A percentile compares a stretch with the other conserved stretches of the same genome.
phyloP scores from a whole-genome alignment of 176 grass and related monocot genomes.

The Tillandsia leiboldiana region DNA sequence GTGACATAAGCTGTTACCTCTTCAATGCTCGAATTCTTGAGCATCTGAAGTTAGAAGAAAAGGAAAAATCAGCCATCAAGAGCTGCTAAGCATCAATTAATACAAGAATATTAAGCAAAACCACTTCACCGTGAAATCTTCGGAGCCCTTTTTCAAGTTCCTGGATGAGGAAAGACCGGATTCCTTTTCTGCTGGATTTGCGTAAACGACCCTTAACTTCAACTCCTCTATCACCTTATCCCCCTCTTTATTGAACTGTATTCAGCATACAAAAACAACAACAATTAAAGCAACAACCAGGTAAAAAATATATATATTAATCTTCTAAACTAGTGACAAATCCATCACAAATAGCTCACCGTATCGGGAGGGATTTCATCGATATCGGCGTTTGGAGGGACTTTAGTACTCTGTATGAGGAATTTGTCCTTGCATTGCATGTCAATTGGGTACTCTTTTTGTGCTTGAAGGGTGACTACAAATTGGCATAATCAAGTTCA shows the following conservation, averaged over 20 bases:
- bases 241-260: constrained; percentile 80
- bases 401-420: constrained; percentile 91
- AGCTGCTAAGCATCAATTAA: constrained; percentile 7
- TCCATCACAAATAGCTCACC: constrained; percentile 20
- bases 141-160: constrained; percentile 16
- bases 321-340: not conserved
- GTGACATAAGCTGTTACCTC: constrained; percentile 37
- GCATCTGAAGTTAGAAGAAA: constrained; percentile 44
- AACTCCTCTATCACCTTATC: constrained; percentile 88
- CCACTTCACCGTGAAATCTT: constrained; percentile 55
- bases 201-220: constrained; percentile 89
- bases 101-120: not conserved
- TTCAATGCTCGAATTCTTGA: constrained; percentile 72
- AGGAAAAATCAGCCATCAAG: constrained; percentile 22
- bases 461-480: constrained; percentile 81
- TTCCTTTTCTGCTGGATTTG: constrained; percentile 33
- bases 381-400: constrained; percentile 56
- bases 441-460: constrained; percentile 69
- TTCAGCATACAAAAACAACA: constrained; percentile 17
- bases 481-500: constrained; percentile 10
- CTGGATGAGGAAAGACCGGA: constrained; percentile 53
- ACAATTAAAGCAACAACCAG: not conserved
- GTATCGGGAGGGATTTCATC: constrained; percentile 86
- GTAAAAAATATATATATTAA: not conserved
- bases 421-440: constrained; percentile 98